Conservation (phyloP, 2,329 filamentous ascomycete species). For the Macrophomina pseudophaseolina region DNA sequence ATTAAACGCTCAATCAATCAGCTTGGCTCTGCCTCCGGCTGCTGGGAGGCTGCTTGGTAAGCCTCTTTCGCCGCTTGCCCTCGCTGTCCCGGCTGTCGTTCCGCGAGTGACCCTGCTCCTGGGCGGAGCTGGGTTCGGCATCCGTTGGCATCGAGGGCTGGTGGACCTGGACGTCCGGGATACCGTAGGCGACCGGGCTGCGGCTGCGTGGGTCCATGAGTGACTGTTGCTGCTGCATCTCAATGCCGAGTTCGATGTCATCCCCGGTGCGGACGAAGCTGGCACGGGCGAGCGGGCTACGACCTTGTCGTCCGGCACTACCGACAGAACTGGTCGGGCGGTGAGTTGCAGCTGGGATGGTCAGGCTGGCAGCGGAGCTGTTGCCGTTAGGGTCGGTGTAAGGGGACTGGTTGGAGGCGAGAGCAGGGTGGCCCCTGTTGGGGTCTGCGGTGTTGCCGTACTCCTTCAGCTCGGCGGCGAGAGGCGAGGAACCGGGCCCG, state of each 20-base stretch:
- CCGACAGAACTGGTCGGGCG: conserved; percentile 5
- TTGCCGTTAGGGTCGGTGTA: conserved; percentile 14
- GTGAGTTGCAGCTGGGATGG: conserved; percentile 3
- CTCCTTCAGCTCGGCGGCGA: conserved; percentile 10
- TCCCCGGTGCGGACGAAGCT: conserved; percentile 47
- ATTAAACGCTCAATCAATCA: neutral
- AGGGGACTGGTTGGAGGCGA: conserved; percentile 6
- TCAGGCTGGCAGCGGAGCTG: conserved; percentile 6
- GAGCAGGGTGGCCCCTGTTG: neutral
- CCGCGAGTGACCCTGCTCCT: conserved; percentile 33
- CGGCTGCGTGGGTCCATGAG: conserved; percentile 23
- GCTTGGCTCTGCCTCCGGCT: conserved; percentile 2
- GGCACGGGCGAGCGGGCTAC: conserved; percentile 52
- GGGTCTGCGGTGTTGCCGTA: conserved; percentile 8
- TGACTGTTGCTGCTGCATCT: conserved; percentile 40
- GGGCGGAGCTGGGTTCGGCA: conserved; percentile 33
- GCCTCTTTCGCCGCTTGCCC: conserved; percentile 39
- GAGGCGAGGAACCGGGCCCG: conserved; percentile 10
- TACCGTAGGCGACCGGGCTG: conserved; percentile 10
- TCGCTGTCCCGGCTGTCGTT: conserved; percentile 42
- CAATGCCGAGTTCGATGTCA: conserved; percentile 39
- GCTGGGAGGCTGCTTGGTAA: conserved; percentile 38
- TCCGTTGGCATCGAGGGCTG: conserved; percentile 41
- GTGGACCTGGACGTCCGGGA: conserved; percentile 26
- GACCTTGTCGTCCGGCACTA: conserved; percentile 34